Conservation (phyloP, 805 yeast species). For the Wickerhamiella alocasiicola region DNA sequence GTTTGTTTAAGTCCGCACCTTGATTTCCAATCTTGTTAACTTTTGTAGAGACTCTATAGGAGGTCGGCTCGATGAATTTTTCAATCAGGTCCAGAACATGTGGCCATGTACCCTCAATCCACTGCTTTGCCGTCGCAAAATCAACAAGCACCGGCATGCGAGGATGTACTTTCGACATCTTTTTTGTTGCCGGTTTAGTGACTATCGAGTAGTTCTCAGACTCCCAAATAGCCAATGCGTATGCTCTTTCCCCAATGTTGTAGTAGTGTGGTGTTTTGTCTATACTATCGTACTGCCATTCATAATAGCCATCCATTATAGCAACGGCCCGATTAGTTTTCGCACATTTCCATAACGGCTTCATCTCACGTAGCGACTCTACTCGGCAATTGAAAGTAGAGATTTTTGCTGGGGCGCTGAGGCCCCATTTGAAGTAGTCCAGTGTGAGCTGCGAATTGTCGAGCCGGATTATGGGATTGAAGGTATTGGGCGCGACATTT, state of each 20-base stretch:
- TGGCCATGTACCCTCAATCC: constrained; percentile 52
- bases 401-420: constrained; percentile 39
- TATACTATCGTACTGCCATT: constrained; percentile 44
- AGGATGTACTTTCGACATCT: constrained; percentile 54
- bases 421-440: constrained; percentile 66
- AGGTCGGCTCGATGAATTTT: constrained; percentile 33
- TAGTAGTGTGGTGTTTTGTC: constrained; percentile 55
- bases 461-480: not conserved
- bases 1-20: constrained; percentile 29
- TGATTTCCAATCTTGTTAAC: constrained; percentile 53
- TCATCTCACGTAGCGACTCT: constrained; percentile 42
- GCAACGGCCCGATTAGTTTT: constrained; percentile 52
- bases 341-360: constrained; percentile 46
- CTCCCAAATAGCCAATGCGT: constrained; percentile 51
- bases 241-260: constrained; percentile 36
- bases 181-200: constrained; percentile 57
- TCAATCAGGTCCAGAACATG: constrained; percentile 33
- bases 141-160: constrained; percentile 66
- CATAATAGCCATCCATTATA: constrained; percentile 76
- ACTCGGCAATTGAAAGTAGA: constrained; percentile 54
- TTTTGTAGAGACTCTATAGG: constrained; percentile 43
- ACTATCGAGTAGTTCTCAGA: constrained; percentile 51
- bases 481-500: not conserved
- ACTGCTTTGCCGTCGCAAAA: constrained; percentile 38
- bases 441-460: constrained; percentile 16